Conservation (phyloP, 1,284 basidiomycete species). For the Ustilago shanxiensis region DNA sequence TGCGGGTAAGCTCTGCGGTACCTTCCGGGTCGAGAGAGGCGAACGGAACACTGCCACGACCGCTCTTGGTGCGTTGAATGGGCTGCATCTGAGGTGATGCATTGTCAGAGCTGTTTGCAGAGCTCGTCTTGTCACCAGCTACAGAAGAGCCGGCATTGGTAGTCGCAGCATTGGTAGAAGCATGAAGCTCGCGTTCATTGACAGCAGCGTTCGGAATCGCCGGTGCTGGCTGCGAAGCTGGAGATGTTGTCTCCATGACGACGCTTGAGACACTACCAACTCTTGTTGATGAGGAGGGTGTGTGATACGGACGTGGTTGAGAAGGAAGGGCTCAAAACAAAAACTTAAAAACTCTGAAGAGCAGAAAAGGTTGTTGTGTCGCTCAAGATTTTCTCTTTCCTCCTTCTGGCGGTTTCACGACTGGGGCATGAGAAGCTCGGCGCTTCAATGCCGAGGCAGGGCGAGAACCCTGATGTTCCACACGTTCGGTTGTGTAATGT, state of each 20-base stretch:
- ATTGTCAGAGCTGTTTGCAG: conserved; percentile 10
- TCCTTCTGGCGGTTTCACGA: no score
- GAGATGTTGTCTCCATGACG: conserved; percentile 26
- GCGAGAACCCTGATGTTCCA: no score
- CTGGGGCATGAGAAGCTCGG: no score
- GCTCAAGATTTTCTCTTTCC: no score
- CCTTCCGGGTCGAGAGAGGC: conserved; percentile 45
- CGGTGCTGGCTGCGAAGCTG: conserved; percentile 28
- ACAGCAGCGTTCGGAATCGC: conserved; percentile 17
- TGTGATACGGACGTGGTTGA: no score
- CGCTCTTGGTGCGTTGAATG: conserved; percentile 27
- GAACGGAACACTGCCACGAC: conserved; percentile 29
- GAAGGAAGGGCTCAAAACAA: no score
- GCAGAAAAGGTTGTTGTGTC: no score
- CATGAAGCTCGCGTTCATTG: conserved; percentile 7
- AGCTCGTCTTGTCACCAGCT: conserved; percentile 3
- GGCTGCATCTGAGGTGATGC: conserved; percentile 19
- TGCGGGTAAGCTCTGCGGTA: conserved; percentile 49
- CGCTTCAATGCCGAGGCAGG: no score
- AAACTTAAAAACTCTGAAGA: no score
- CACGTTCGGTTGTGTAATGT: no score
- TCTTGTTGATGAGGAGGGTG: no score
- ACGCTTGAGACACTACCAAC: background rate
- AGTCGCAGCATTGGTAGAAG: conserved; percentile 12
- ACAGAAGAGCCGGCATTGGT: conserved; percentile 25